Evolutionary conservation across 78 protist species (phyloP).

Genomic region (Pigoraptor vietnamica): DNA sequence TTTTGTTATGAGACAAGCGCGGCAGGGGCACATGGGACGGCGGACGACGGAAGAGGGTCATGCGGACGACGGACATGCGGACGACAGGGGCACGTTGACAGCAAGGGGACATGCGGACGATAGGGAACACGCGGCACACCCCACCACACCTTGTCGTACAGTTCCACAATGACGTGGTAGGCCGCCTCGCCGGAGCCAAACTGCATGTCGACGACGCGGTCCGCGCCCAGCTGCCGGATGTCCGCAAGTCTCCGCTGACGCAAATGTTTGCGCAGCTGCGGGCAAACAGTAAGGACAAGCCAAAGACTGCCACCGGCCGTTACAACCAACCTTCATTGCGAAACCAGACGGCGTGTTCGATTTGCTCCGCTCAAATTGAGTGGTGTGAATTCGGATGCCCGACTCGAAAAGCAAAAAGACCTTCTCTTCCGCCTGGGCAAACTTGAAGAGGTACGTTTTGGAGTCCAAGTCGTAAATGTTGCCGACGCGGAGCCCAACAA

Average conservation of each 20-base stretch:
- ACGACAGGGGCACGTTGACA: no score
- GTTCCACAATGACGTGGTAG: conserved; percentile 62
- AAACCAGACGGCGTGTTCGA: conserved; percentile 67
- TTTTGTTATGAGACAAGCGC: no score
- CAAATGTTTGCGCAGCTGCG: conserved; percentile 83
- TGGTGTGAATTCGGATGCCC: conserved; percentile 83
- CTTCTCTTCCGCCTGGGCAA: conserved; percentile 37
- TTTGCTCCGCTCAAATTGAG: conserved; percentile 71
- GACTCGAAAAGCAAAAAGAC: conserved; percentile 64
- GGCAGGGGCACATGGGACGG: neutral
- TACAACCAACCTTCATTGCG: conserved; percentile 61
- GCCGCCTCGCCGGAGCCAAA: conserved; percentile 68
- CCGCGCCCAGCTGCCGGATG: conserved; percentile 84
- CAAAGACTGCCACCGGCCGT: neutral
- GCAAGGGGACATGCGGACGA: no score
- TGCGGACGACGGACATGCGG: no score
- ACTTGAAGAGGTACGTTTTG: conserved; percentile 67
- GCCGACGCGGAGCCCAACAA: conserved; percentile 13
- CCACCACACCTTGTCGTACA: conserved; percentile 17
- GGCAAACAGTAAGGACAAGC: neutral
- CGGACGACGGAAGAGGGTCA: neutral
- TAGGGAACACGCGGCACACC: neutral
- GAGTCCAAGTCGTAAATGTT: conserved; percentile 82
- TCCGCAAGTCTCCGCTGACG: conserved; percentile 60
- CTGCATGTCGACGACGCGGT: conserved; percentile 80